These are phyloP conservation scores for Populus pruinosa DNA, from an alignment of 345 rosid genomes.

Conservation along the genomic window DNA sequence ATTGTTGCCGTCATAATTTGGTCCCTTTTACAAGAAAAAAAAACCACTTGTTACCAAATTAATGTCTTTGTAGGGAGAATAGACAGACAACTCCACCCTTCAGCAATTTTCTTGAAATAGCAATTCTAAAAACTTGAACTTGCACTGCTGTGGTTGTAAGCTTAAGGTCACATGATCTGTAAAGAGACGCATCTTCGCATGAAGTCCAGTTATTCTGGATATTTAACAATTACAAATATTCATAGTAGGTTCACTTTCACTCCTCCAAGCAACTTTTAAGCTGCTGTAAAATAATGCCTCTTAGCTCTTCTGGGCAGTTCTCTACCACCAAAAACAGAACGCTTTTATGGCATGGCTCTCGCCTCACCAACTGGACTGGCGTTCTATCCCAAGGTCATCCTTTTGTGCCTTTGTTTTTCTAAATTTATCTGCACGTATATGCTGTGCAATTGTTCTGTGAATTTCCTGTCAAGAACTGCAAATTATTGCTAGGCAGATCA, in stretches of 20 bases:
- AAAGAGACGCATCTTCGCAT: neutral
- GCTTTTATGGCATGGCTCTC: conserved; percentile 97
- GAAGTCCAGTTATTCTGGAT: neutral
- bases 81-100: neutral
- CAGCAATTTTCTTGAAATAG: neutral
- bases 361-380: conserved; percentile 95
- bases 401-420: conserved; percentile 14
- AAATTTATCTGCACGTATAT: neutral
- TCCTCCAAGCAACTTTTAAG: neutral
- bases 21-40: neutral
- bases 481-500: conserved; percentile 69
- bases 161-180: neutral
- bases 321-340: conserved; percentile 56
- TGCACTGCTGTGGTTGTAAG: neutral
- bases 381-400: conserved; percentile 83
- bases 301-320: conserved; percentile 43
- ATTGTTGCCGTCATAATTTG: neutral
- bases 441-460: neutral
- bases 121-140: neutral
- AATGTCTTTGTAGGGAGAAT: neutral
- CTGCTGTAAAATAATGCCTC: conserved; percentile 3
- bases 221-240: conserved; percentile 1
- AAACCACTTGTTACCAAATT: neutral
- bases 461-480: neutral
- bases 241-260: neutral